Conservation (phyloP, 1,139 yeast genomes). For the Tardiomyces blankii region DNA sequence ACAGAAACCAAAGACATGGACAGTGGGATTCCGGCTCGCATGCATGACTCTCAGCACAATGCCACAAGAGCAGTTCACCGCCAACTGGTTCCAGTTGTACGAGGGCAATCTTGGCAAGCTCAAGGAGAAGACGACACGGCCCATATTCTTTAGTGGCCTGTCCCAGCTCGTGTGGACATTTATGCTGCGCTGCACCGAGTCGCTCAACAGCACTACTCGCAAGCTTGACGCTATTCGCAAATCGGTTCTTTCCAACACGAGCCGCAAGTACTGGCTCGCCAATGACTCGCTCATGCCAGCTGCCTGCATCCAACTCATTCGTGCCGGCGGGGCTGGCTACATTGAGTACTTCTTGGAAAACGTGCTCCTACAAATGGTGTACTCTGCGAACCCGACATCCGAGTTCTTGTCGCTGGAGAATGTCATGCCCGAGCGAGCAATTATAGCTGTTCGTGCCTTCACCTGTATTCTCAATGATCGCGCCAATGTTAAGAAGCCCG, state of each 20-base stretch:
- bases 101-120: slow-evolving; percentile 35
- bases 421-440: slow-evolving; percentile 56
- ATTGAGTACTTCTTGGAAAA: slow-evolving; percentile 72
- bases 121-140: slow-evolving; percentile 40
- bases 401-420: slow-evolving; percentile 42
- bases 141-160: slow-evolving; percentile 50
- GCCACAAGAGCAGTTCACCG: slow-evolving; percentile 63
- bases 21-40: slow-evolving; percentile 55
- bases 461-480: slow-evolving; percentile 54
- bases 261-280: slow-evolving; percentile 64
- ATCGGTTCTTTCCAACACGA: slow-evolving; percentile 39
- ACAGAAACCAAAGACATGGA: slow-evolving; percentile 55
- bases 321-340: slow-evolving; percentile 71
- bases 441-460: slow-evolving; percentile 62
- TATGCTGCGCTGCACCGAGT: slow-evolving; percentile 75
- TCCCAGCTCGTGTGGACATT: slow-evolving; percentile 84
- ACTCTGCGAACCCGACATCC: slow-evolving; percentile 27
- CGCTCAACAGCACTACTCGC: slow-evolving; percentile 75
- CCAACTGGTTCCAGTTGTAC: slow-evolving; percentile 61
- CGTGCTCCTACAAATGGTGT: slow-evolving; percentile 36
- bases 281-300: slow-evolving; percentile 51
- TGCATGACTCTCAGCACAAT: slow-evolving; percentile 74
- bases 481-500: slow-evolving; percentile 48
- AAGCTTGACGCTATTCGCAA: slow-evolving; percentile 49
- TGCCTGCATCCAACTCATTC: slow-evolving; percentile 58